These are phyloP conservation scores for Wickerhamiella azyma DNA, from an alignment of 805 yeast species.

Conservation along the genomic window DNA sequence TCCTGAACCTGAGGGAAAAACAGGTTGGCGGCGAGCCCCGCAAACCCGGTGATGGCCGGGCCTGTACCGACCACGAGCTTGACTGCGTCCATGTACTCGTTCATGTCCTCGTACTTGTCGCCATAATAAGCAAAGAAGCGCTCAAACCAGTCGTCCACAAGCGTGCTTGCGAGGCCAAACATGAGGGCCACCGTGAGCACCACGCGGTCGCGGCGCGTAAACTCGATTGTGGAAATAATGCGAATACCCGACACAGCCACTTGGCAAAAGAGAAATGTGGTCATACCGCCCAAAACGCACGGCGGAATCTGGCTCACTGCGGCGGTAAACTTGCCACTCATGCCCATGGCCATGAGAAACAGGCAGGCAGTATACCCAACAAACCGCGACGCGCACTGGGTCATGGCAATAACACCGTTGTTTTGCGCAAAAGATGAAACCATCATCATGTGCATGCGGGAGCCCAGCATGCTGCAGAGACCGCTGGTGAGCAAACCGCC, in stretches of 20 bases:
- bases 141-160: slow-evolving; percentile 49
- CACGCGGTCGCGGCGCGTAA: slow-evolving; percentile 59
- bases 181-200: slow-evolving; percentile 48
- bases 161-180: slow-evolving; percentile 51
- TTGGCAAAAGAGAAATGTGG: slow-evolving; percentile 53
- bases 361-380: slow-evolving; percentile 70
- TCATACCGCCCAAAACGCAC: slow-evolving; percentile 77
- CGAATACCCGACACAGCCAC: slow-evolving; percentile 60
- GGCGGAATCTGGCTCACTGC: slow-evolving; percentile 68
- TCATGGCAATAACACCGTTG: slow-evolving; percentile 80
- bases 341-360: slow-evolving; percentile 69
- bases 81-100: slow-evolving; percentile 53
- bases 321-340: slow-evolving; percentile 72
- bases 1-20: slow-evolving; percentile 41
- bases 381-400: slow-evolving; percentile 74
- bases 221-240: slow-evolving; percentile 38
- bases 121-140: slow-evolving; percentile 52
- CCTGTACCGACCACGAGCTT: slow-evolving; percentile 59
- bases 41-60: slow-evolving; percentile 55
- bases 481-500: slow-evolving; percentile 89
- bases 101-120: slow-evolving; percentile 32
- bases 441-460: slow-evolving; percentile 68
- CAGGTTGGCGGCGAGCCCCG: slow-evolving; percentile 48
- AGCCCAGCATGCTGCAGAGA: slow-evolving; percentile 57
- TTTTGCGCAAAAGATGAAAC: slow-evolving; percentile 85